Evolutionary conservation across 768 basidiomycete genomes (phyloP), one percentile per base, ranked within the genome.

Genomic region (Termitomyces sp.): DNA sequence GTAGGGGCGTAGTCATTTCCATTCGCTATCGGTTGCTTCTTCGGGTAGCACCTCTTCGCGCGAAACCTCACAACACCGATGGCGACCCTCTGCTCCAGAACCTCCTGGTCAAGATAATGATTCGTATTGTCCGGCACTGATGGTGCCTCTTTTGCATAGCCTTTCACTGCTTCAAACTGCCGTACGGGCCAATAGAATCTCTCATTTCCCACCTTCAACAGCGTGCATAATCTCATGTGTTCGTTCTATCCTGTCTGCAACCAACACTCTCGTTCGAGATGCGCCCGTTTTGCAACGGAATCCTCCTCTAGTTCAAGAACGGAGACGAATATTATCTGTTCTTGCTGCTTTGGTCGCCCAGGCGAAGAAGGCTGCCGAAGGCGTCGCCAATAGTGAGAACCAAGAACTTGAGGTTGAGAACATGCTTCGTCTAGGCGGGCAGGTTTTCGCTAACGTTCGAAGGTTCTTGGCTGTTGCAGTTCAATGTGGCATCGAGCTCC

Each of bases 191-290:
- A 85, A 85, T 63, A 84, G 91, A 45, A 72, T 83, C 27, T 73
- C 85, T 2, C 96, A 98, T 71, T 95, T 93, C 64, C 92, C 94
- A 65, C 94, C 96, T 6, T 89, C 94, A 3, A 92, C 95, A 0
- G 95, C 94, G 14, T 94, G 87, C 70, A 89, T 98, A 58, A 94
- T 99, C 62, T 94, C 93, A 12, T 92, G 91, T 53, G 93, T 98
- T 46, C 88, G 95, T 32, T 83, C 87, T 28, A 88, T 96, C 17
- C 80, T 99, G 43, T 83, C 86, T 28, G 82, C 88, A 11, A 86
- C 92, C 16, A 89, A 89, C 56, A 95, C 92, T 54, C 78, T 97
- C 23, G 83, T 86, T 40, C 86, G 91, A 44, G 92, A 96, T 60
- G 88, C 92, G 1, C 78, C 80, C 0, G 72, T 89, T 21, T 79